Percentiles rank a stretch among this genome's conserved stretches.
Conservation (phyloP, 495 filamentous ascomycete species). For the Penicillium dipodomyicola region DNA sequence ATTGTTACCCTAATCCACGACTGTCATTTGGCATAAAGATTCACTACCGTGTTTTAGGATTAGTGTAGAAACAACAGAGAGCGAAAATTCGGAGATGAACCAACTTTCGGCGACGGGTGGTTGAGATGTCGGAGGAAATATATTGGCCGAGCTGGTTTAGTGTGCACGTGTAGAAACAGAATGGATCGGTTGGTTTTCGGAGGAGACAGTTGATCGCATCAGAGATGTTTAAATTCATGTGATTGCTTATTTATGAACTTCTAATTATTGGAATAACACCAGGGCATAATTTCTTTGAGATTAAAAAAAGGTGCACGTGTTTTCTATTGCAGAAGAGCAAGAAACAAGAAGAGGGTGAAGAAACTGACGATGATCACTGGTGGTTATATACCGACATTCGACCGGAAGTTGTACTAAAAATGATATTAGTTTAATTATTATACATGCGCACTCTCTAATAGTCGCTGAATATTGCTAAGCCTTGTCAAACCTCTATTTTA, state of each 20-base stretch:
- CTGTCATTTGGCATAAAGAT: background rate
- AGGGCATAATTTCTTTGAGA: background rate
- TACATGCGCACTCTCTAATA: background rate
- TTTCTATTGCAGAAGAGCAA: background rate
- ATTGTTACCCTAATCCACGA: background rate
- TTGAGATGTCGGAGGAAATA: background rate
- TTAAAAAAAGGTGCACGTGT: background rate
- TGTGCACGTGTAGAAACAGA: constrained; percentile 1
- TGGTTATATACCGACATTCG: background rate
- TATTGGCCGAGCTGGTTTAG: background rate
- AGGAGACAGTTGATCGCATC: background rate
- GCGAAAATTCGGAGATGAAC: background rate
- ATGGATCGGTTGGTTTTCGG: background rate
- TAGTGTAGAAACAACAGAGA: background rate
- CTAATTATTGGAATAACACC: background rate
- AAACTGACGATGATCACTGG: background rate
- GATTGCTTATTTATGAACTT: background rate
- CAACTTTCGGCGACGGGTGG: background rate
- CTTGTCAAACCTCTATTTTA: background rate
- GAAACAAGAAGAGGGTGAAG: background rate
- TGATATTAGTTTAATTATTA: background rate
- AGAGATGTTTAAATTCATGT: background rate
- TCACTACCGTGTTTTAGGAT: background rate
- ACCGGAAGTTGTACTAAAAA: background rate
- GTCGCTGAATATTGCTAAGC: background rate